Conservation (phyloP, 2,329 filamentous ascomycete genomes). For the Diaporthe sp. region DNA sequence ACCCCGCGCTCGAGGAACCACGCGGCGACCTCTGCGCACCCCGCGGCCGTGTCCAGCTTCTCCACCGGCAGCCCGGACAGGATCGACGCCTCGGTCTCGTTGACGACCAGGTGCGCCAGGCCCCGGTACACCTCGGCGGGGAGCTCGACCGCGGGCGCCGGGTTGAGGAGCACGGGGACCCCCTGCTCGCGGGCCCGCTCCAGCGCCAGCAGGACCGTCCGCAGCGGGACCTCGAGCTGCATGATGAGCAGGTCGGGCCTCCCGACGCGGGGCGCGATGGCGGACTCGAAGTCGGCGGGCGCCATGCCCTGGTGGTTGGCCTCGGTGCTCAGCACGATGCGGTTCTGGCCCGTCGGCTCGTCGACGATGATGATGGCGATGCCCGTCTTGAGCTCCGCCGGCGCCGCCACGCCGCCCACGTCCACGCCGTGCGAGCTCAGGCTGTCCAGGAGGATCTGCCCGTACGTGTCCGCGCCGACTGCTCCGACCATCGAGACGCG, state of each 20-base stretch:
- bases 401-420: slow-evolving; percentile 64
- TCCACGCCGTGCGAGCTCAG: slow-evolving; percentile 75
- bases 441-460: slow-evolving; percentile 69
- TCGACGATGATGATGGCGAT: slow-evolving; percentile 84
- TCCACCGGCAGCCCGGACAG: slow-evolving; percentile 70
- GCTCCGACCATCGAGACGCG: slow-evolving; percentile 80
- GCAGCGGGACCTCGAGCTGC: slow-evolving; percentile 83
- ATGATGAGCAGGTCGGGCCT: slow-evolving; percentile 77
- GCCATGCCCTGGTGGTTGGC: slow-evolving; percentile 68
- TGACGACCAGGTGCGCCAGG: slow-evolving; percentile 86
- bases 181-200: slow-evolving; percentile 60
- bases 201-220: slow-evolving; percentile 75
- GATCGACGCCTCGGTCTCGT: slow-evolving; percentile 89
- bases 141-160: slow-evolving; percentile 80
- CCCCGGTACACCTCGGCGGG: slow-evolving; percentile 76
- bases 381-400: slow-evolving; percentile 69
- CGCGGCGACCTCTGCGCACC: slow-evolving; percentile 62
- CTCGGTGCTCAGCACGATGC: slow-evolving; percentile 81
- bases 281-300: slow-evolving; percentile 4
- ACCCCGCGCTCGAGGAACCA: slow-evolving; percentile 80
- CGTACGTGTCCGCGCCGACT: slow-evolving; percentile 79
- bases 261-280: slow-evolving; percentile 29
- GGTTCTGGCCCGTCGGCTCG: slow-evolving; percentile 79
- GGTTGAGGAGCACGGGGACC: slow-evolving; percentile 84
- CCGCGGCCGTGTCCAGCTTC: slow-evolving; percentile 62